These are phyloP conservation scores for Eleusine coracana DNA, from an alignment of 176 grass and related monocot genomes.

Conservation along the genomic window DNA sequence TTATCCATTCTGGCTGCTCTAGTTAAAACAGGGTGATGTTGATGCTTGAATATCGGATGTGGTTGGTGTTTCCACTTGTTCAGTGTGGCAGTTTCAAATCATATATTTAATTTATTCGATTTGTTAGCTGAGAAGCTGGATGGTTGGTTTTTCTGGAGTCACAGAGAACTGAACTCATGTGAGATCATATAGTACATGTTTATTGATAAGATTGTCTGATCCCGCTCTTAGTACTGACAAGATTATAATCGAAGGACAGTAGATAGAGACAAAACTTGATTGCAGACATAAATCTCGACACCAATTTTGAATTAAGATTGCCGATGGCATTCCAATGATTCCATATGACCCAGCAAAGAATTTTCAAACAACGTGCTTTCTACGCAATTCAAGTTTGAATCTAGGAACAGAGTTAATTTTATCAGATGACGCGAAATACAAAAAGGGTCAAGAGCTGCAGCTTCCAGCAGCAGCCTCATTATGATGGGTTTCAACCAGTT, in stretches of 20 bases:
- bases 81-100: not conserved
- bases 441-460: constrained; percentile 2
- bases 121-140: not conserved
- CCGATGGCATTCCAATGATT: constrained; percentile 5
- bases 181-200: not conserved
- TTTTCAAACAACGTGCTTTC: not conserved
- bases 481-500: constrained; percentile 7
- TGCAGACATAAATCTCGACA: not conserved
- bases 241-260: not conserved
- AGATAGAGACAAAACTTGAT: not conserved
- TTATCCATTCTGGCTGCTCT: not conserved
- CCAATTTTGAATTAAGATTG: constrained; percentile 18
- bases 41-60: not conserved
- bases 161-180: not conserved
- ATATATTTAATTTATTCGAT: constrained; percentile 11
- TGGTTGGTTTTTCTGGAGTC: not conserved
- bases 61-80: not conserved
- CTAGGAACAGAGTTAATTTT: not conserved
- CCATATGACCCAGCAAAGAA: not conserved
- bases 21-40: not conserved
- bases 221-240: not conserved
- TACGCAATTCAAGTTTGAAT: constrained; percentile 2
- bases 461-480: not conserved
- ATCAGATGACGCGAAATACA: constrained; percentile 1
- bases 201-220: not conserved